Evolutionary conservation across 2,329 filamentous ascomycete genomes (phyloP), one percentile per base, ranked within the genome.

Genomic region (Fusarium austroafricanum): DNA sequence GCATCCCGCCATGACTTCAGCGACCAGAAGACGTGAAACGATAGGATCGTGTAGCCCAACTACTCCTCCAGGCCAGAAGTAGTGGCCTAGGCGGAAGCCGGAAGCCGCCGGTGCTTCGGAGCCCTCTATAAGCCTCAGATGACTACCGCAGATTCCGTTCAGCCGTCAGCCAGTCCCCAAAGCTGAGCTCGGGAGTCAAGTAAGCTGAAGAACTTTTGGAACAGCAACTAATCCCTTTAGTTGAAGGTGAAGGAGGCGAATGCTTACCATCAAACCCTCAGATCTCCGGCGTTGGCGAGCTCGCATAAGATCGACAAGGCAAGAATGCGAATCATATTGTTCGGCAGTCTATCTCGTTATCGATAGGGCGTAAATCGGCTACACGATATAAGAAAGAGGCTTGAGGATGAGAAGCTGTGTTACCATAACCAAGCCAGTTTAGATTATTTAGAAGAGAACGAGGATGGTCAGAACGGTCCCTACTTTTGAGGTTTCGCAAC

Each of bases 51-150:
- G 66, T 61, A 70, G 65, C 68, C 39, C 42, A 18, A 33, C 11
- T 42, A 12, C 31, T 42, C 38, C 37, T 42, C 46, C 40, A 39
- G 39, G 33, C 49, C 37, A 31, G 43, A 44, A 46, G 21, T 42
- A 23, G 61, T n/a, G 47, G 20, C 55, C 42, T 33, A 33, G 33
- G 44, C 71, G 71, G 71, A 71, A 12, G 39, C 54, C 71, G 71
- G 71, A 58, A 54, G 53, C 71, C 71, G 71, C 59, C 45, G 45
- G 60, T 58, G 31, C 58, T 23, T 55, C 52, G 51, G 49, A 55
- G 38, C 29, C 18, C 9, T 39, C 49, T 47, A 55, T 29, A 50
- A 70, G 39, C 45, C 20, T 20, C 38, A 37, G 49, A 60, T 47
- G n/a, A 61, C 23, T 26, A 8, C 23, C 26, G 26, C 26, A 26